Evolutionary conservation across 2,329 filamentous ascomycete genomes (phyloP).

Genomic region (Intubia oerlemansii): DNA sequence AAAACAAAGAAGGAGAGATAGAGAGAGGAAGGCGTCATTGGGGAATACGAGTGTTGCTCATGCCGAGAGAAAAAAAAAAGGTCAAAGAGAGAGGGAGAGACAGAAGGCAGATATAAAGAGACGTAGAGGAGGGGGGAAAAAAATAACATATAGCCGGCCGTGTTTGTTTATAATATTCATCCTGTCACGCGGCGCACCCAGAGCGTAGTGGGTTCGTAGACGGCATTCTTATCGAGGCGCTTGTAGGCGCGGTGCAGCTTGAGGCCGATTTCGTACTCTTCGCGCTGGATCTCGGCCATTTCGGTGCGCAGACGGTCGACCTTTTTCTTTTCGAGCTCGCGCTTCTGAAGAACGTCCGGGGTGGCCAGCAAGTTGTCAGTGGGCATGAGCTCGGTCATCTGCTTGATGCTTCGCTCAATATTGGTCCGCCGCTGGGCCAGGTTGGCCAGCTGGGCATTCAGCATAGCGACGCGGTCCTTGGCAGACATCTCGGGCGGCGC

Average conservation of each 20-base stretch:
- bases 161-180: too few relatives aligned
- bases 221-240: slow-evolving; percentile 44
- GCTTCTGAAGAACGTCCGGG: slow-evolving; percentile 35
- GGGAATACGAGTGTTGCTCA: too few relatives aligned
- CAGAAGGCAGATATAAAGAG: background rate
- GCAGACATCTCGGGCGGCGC: slow-evolving; percentile 36
- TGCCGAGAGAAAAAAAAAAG: too few relatives aligned
- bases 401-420: slow-evolving; percentile 48
- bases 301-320: slow-evolving; percentile 44
- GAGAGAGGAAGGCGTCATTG: too few relatives aligned
- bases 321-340: slow-evolving; percentile 38
- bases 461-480: slow-evolving; percentile 40
- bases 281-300: slow-evolving; percentile 49
- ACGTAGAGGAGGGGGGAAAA: too few relatives aligned
- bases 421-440: slow-evolving; percentile 49
- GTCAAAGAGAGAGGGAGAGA: too few relatives aligned
- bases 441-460: slow-evolving; percentile 43
- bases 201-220: slow-evolving; percentile 43
- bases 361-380: slow-evolving; percentile 46
- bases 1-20: too few relatives aligned
- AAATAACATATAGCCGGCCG: background rate
- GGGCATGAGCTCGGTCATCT: slow-evolving; percentile 62
- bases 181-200: slow-evolving; percentile 64
- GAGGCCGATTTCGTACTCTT: slow-evolving; percentile 62
- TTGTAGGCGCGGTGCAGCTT: slow-evolving; percentile 57